Evolutionary conservation across 2,329 filamentous ascomycete species (phyloP), one percentile per base, ranked within the genome.

Genomic region (Davidsoniella australis): DNA sequence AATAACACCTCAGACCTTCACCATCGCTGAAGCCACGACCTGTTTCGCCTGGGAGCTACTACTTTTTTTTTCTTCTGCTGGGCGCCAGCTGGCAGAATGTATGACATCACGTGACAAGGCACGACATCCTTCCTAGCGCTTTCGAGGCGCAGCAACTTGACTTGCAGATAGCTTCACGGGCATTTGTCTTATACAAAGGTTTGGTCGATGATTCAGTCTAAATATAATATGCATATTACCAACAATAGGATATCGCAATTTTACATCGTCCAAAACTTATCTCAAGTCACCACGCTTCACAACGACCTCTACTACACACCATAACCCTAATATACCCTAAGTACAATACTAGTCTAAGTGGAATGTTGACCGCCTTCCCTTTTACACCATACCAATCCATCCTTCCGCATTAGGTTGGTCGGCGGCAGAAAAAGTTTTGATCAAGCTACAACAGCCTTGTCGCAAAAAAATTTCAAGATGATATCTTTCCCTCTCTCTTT

Each of bases 401-500:
- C 29, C 9, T 33, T 33, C 29, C 44, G 39, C 24, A 16, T 43
- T 48, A 8, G 43, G 18, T 20, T 42, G 43, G 42, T 23, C 33
- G 20, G 40, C 42, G 53, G 47, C 45, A 53, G 48, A 49, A 52
- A 48, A 52, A 47, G 49, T 54, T 55, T 54, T 56, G 53, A 51
- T 54, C 55, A 56, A 54, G 51, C 51, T 46, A 41, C 14, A 29
- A 33, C 26, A 51, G 45, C 45, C 49, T 51, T 48, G 49, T 51
- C 45, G 40, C 49, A 48, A 45, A 40, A 51, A 51, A 48, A 45
- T 24, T 48, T 47, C n/a, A 41, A 24, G 18, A 18, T 43, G 24
- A 41, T 47, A 45, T 37, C 40, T 20, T 46, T 38, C 18, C 20
- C 48, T 49, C 47, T 45, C 43, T 54, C 54, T 54, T 55, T 57